Conservation (phyloP, 805 yeast genomes). For the Teunomyces kruisii region DNA sequence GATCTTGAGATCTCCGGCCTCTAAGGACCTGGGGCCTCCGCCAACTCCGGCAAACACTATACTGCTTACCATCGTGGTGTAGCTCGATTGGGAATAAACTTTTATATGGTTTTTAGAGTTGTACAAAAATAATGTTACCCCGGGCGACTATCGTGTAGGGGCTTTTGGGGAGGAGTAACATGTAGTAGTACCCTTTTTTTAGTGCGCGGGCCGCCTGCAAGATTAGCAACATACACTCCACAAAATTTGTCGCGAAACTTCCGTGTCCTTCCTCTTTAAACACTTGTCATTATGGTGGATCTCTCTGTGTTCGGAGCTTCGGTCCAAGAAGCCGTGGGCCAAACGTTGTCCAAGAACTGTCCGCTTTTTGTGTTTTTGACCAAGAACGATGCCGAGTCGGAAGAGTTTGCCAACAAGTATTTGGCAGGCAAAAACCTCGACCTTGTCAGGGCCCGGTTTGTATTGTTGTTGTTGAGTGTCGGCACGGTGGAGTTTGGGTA, state of each 20-base stretch:
- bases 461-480: conserved; percentile 17
- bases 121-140: too few species aligned
- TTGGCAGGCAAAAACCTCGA: conserved; percentile 2
- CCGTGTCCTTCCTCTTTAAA: not conserved
- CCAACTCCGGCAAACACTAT: too few species aligned
- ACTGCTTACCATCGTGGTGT: not conserved
- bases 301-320: conserved; percentile 16
- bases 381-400: conserved; percentile 12
- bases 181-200: too few species aligned
- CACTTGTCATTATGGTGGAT: not conserved
- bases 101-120: not conserved
- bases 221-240: not conserved
- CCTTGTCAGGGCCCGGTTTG: conserved; percentile 8
- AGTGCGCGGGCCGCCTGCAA: not conserved
- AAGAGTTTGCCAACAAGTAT: conserved; percentile 14
- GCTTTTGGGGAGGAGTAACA: too few species aligned
- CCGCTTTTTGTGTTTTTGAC: conserved; percentile 27
- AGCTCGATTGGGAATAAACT: not conserved
- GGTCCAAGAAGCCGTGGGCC: conserved; percentile 23
- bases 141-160: too few species aligned
- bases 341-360: conserved; percentile 13
- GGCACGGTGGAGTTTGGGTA: conserved; percentile 18
- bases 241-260: conserved; percentile 1
- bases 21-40: too few species aligned
- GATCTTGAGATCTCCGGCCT: conserved; percentile 4